Base-by-base conservation (phyloP, 805 yeast species). In the Lipomyces starkeyi region DNA sequence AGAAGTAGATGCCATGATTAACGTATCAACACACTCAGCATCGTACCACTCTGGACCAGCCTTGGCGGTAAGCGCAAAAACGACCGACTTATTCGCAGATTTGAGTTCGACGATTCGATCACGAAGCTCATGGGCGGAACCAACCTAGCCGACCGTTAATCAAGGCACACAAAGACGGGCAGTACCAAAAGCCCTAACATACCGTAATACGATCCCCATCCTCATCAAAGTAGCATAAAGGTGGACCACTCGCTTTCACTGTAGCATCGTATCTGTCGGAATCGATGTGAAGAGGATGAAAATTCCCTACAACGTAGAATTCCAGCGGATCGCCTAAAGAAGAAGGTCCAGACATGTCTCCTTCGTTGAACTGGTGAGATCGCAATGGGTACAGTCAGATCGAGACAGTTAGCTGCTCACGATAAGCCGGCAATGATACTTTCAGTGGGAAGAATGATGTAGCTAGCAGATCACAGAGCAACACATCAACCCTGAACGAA, bases 201-300 rank as follows among this genome's bases (percentile, higher is more conserved):
- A 67, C 71, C 17, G 66, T 62, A 27, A 67, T 67, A 4, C 63
- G 58, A 55, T 67, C 71, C 22, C 69, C 69, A 13, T 67, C 71
- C 27, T 67, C 71, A 34, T 67, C 71, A 35, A 57, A 47, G 59
- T 67, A 67, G 63, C 56, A 59, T 20, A 67, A 47, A 22, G 65
- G 66, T n/a, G 71, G 60, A 17, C 65, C 65, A 13, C 52, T 22
- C 17, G 43, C 14, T 56, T 61, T 61, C 14, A 67, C 65, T 22
- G 22, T 32, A n/a, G 25, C 54, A 43, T 65, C 64, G 52, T 65
- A 67, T 25, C 58, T 32, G 6, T 43, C 64, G 3, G 53, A 11
- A 13, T 29, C 54, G 2, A 67, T 40, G 6, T 49, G 62, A 20
- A 67, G 29, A 22, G 60, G 65, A 29, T 29, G 56, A 49, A 20